Base-by-base conservation (phyloP, 2,329 filamentous ascomycete genomes). In the Chrysosporium queenslandicum region DNA sequence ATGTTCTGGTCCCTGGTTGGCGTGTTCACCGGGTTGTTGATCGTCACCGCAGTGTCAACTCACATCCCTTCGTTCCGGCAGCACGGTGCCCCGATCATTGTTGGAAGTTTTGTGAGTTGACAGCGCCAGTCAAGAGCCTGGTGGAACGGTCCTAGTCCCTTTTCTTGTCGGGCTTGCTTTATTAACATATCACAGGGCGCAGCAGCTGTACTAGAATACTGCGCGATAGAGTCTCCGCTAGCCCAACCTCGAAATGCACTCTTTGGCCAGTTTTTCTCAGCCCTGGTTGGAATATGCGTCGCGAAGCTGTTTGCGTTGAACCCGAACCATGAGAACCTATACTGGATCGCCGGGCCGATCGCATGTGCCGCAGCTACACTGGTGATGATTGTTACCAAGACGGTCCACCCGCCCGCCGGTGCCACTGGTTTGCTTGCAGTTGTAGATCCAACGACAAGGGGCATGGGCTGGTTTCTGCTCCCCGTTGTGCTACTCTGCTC, bases 171-270 rank as follows among this genome's bases (percentile, higher is more conserved):
- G 39, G 16, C 23, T 37, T 3, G 4, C n/a, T 21, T 29, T 32
- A 41, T 46, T 46, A 40, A 52, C 42, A 39, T 32, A 34, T 9
- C 25, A 18, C 54, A 85, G 82, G 85, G 85, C 48, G 85, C 85
- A 3, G 81, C 83, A 2, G 85, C 85, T 12, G 83, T 89, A n/a
- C 76, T 89, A 34, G 78, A 86, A 60, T 89, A 86, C 66, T 82
- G 82, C 60, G 75, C 80, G 43, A 82, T 87, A 58, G 80, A 85
- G 46, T 83, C 83, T 0, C 84, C 85, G 0, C 77, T 89, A 25
- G 75, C 85, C 0, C 85, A 89, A 61, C 86, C 86, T 0, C 81
- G 85, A 21, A 87, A 84, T 64, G 76, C 79, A 39, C 64, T 89
- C 12, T 55, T 83, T 5, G 82, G 83, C n/a, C 85, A 89, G 62